Conservation (phyloP, 2,329 filamentous ascomycete genomes). For the Cladosporium sp. region DNA sequence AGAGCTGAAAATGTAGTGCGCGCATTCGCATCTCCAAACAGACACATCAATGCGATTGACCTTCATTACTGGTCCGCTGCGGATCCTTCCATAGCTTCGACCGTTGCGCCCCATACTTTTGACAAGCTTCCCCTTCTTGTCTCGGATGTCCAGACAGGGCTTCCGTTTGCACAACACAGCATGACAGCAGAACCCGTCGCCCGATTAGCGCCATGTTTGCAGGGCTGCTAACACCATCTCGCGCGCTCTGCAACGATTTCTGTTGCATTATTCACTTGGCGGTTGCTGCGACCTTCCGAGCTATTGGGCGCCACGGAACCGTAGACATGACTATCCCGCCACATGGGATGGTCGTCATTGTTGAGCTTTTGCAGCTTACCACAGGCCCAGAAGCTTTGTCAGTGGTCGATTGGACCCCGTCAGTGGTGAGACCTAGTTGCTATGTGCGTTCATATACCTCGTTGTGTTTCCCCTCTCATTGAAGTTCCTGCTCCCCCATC, state of each 20-base stretch:
- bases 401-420: neutral
- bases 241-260: neutral
- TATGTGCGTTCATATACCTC: slow-evolving; percentile 12
- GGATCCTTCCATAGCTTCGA: neutral
- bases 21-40: neutral
- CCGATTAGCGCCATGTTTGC: neutral
- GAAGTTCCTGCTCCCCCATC: neutral
- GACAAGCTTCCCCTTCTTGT: slow-evolving; percentile 1
- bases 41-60: neutral
- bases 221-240: neutral
- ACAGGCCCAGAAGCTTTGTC: slow-evolving; percentile 1
- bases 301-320: neutral
- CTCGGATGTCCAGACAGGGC: neutral
- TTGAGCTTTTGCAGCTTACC: slow-evolving; percentile 3
- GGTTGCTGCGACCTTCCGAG: slow-evolving; percentile 1
- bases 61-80: neutral
- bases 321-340: neutral
- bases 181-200: neutral
- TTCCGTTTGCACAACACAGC: slow-evolving; percentile 5
- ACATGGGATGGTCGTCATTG: slow-evolving; percentile 10
- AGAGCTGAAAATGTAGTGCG: neutral
- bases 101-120: neutral
- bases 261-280: neutral
- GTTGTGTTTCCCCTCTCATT: neutral
- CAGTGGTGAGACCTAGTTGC: neutral